These are phyloP conservation scores for Cryptomeria japonica DNA, from an alignment of 75 land plant species.

Conservation along the genomic window DNA sequence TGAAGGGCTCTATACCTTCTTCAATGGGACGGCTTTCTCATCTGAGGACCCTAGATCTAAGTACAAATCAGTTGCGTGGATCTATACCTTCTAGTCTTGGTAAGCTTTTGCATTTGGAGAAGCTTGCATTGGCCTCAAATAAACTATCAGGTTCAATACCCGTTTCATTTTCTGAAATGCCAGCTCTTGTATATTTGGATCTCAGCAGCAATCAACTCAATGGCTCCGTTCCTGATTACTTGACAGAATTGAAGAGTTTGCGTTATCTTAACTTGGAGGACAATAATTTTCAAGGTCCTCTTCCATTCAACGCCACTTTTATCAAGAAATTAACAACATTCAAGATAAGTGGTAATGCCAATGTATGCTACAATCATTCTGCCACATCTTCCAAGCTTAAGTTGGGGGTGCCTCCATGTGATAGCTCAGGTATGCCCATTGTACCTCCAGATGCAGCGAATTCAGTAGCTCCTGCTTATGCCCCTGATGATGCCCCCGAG, in stretches of 20 bases:
- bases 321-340: conserved; percentile 54
- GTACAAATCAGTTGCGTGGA: conserved; percentile 45
- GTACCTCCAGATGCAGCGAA: conserved; percentile 45
- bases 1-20: conserved; percentile 54
- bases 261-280: conserved; percentile 68
- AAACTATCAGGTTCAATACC: conserved; percentile 62
- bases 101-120: conserved; percentile 39
- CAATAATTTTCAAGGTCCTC: conserved; percentile 67
- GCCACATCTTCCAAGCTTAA: conserved; percentile 52
- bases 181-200: conserved; percentile 52
- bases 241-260: conserved; percentile 44
- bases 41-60: conserved; percentile 51
- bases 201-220: conserved; percentile 68
- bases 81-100: conserved; percentile 54
- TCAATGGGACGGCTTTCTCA: conserved; percentile 37
- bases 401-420: conserved; percentile 80
- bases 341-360: conserved; percentile 56
- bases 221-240: conserved; percentile 53
- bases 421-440: conserved; percentile 63
- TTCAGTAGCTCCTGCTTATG: conserved; percentile 13
- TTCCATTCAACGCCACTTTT: conserved; percentile 78
- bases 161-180: conserved; percentile 34
- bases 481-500: conserved; percentile 22
- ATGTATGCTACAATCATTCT: conserved; percentile 74
- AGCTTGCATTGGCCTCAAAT: conserved; percentile 53